These are phyloP conservation scores for Candida sanyaensis DNA, from an alignment of 1,139 yeast species.

Conservation along the genomic window DNA sequence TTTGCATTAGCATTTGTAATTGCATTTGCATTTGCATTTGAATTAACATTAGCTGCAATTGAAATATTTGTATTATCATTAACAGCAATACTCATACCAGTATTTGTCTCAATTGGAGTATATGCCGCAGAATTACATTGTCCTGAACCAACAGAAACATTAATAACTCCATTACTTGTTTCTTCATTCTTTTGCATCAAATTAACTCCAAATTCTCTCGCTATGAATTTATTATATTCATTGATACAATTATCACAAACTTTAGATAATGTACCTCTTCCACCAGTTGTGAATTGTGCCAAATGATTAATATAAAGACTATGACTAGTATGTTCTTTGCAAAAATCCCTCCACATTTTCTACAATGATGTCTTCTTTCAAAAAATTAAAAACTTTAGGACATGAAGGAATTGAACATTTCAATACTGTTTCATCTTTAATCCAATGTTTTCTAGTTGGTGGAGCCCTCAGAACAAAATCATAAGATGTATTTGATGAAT, in stretches of 20 bases:
- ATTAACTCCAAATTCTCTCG: constrained; percentile 40
- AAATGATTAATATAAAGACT: constrained; percentile 61
- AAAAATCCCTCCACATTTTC: constrained; percentile 90
- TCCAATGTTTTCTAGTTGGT: constrained; percentile 77
- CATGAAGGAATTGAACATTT: constrained; percentile 66
- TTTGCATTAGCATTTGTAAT: not conserved
- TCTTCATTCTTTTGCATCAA: constrained; percentile 5
- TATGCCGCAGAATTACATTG: not conserved
- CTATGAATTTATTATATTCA: constrained; percentile 60
- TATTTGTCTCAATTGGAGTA: not conserved
- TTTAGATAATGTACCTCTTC: constrained; percentile 70
- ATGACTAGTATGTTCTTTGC: constrained; percentile 66
- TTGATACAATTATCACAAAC: constrained; percentile 77
- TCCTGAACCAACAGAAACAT: not conserved
- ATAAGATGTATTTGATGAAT: constrained; percentile 22
- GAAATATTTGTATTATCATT: not conserved
- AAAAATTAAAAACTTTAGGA: constrained; percentile 65
- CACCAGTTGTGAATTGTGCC: constrained; percentile 76
- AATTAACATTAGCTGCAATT: not conserved
- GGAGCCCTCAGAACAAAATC: constrained; percentile 40
- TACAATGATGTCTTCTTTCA: constrained; percentile 91
- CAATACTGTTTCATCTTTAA: constrained; percentile 63
- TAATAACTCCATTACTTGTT: not conserved
- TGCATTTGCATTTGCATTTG: too few species aligned
- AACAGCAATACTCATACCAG: not conserved